phyloP scores from a whole-genome alignment of 2,329 filamentous ascomycete genomes.

The Capronia americana region DNA sequence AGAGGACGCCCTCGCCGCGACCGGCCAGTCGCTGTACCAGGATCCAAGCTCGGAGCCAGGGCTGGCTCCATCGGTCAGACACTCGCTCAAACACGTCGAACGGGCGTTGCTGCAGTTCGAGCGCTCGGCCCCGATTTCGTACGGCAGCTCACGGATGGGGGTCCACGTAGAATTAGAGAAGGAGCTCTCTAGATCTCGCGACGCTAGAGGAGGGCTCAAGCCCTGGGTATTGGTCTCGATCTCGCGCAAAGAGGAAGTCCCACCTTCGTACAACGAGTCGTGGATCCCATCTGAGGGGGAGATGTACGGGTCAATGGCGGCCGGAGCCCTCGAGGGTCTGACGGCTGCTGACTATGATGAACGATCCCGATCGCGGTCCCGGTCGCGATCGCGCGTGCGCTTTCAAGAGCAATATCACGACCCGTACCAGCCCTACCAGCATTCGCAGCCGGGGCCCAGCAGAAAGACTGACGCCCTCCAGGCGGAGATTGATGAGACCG shows the following conservation, averaged over 20 bases:
- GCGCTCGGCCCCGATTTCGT: neutral
- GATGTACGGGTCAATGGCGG: conserved; percentile 11
- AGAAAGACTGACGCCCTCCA: neutral
- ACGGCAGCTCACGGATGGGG: conserved; percentile 1
- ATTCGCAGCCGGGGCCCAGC: neutral
- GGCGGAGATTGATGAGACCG: neutral
- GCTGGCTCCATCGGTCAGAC: conserved; percentile 2
- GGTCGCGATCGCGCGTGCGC: conserved; percentile 2
- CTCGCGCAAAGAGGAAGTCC: neutral
- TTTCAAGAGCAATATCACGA: neutral
- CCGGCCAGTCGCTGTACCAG: neutral
- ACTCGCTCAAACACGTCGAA: conserved; percentile 15
- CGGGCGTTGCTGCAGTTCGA: conserved; percentile 20
- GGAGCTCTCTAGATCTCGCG: conserved; percentile 3
- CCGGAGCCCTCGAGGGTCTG: conserved; percentile 6
- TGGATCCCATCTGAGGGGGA: conserved; percentile 9
- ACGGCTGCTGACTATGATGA: neutral
- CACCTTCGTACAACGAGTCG: conserved; percentile 1
- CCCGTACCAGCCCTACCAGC: neutral
- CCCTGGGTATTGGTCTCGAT: conserved; percentile 19
- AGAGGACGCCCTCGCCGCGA: neutral
- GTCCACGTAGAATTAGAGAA: conserved; percentile 22
- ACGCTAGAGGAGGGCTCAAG: neutral
- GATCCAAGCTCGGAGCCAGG: neutral
- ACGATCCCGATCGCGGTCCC: neutral